phyloP scores from a whole-genome alignment of 2,329 filamentous ascomycete genomes.

The Pseudogymnoascus sp. region DNA sequence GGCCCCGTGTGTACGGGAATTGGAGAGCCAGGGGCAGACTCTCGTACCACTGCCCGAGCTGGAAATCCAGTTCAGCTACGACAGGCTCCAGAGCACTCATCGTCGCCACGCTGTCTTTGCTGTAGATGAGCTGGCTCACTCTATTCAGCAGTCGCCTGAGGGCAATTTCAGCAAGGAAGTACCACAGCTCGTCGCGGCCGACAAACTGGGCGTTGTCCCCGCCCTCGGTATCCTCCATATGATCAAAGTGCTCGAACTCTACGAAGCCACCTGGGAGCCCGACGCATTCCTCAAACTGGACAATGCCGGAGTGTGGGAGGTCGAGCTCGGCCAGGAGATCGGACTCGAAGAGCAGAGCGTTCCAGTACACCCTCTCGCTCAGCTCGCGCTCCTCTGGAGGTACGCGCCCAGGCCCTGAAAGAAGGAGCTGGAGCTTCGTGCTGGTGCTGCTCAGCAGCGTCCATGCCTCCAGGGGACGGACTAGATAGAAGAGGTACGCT shows the following conservation, averaged over 20 bases:
- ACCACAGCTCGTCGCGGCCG: slow-evolving; percentile 74
- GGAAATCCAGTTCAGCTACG: slow-evolving; percentile 72
- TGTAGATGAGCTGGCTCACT: slow-evolving; percentile 72
- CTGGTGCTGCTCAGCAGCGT: slow-evolving; percentile 70
- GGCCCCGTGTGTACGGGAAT: slow-evolving; percentile 63
- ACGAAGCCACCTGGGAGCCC: slow-evolving; percentile 72
- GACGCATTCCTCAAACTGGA: slow-evolving; percentile 73
- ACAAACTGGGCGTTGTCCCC: slow-evolving; percentile 37
- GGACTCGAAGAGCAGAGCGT: slow-evolving; percentile 70
- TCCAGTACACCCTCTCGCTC: slow-evolving; percentile 76
- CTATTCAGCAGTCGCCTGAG: slow-evolving; percentile 68
- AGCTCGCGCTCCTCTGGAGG: slow-evolving; percentile 64
- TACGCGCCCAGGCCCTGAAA: slow-evolving; percentile 65
- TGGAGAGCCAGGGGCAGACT: slow-evolving; percentile 66
- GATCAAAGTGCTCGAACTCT: slow-evolving; percentile 30
- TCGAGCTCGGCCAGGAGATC: slow-evolving; percentile 73
- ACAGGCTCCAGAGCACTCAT: slow-evolving; percentile 69
- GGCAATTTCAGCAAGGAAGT: slow-evolving; percentile 77
- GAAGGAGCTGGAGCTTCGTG: slow-evolving; percentile 70
- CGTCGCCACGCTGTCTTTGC: slow-evolving; percentile 62
- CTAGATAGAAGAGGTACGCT: slow-evolving; percentile 75
- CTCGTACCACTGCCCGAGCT: slow-evolving; percentile 79
- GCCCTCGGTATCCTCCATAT: slow-evolving; percentile 45
- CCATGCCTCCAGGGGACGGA: slow-evolving; percentile 77
- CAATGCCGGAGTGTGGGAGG: slow-evolving; percentile 73